Conservation (phyloP, 176 grass and related monocot species). For the Phyllostachys edulis region DNA sequence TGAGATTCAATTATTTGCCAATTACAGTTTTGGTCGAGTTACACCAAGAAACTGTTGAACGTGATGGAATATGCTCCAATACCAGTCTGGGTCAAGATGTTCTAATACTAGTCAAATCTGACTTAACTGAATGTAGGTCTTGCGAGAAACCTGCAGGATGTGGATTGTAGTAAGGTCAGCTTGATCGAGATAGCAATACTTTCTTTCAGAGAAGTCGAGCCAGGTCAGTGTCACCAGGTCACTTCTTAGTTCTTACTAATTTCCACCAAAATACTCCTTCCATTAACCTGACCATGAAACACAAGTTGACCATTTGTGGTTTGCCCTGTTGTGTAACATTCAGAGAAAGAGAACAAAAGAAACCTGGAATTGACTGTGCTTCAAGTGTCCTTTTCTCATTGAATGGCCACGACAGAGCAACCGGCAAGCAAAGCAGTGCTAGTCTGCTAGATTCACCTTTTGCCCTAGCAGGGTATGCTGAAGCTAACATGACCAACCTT, state of each 20-base stretch:
- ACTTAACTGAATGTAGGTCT: constrained; percentile 6
- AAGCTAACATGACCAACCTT: constrained; percentile 39
- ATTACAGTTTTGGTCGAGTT: not conserved
- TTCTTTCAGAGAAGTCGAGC: not conserved
- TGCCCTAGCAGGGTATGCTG: constrained; percentile 15
- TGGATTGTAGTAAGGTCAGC: not conserved
- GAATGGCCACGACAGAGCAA: not conserved
- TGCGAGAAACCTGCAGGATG: not conserved
- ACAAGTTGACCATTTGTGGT: not conserved
- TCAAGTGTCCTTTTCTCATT: not conserved
- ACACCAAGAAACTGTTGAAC: not conserved
- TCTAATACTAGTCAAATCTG: not conserved
- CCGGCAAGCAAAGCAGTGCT: not conserved
- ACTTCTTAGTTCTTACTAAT: not conserved
- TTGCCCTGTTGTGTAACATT: not conserved
- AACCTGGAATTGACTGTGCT: not conserved
- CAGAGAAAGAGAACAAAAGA: not conserved
- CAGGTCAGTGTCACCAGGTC: not conserved
- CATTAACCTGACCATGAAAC: not conserved
- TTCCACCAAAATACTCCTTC: not conserved
- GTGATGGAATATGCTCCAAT: not conserved
- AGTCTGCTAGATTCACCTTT: constrained; percentile 5
- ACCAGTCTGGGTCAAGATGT: not conserved
- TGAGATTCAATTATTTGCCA: not conserved
- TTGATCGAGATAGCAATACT: not conserved